Evolutionary conservation across 257 asterid genomes (phyloP).

Genomic region (Jasminum sambac): DNA sequence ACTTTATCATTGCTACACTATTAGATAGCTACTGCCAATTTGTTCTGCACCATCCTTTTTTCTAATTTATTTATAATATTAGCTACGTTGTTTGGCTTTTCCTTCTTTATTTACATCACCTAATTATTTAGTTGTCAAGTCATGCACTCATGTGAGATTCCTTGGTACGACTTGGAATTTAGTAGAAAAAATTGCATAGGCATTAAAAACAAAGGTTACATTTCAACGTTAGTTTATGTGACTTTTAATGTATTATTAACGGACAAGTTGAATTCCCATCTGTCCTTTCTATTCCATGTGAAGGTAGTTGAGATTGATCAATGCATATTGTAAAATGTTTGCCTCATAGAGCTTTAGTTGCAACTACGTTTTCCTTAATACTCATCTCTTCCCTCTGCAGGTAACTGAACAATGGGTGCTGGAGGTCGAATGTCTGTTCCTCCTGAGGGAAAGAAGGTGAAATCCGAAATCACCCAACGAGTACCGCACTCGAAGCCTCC

Average conservation of each 20-base stretch:
- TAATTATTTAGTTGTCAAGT: neutral
- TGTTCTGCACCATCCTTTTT: neutral
- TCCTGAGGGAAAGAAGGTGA: constrained; percentile 42
- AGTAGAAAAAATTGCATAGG: neutral
- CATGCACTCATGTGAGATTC: neutral
- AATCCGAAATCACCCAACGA: constrained; percentile 44
- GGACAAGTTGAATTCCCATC: neutral
- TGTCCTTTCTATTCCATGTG: neutral
- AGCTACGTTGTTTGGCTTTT: neutral
- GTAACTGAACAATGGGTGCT: constrained; percentile 72
- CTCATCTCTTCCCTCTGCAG: constrained; percentile 33
- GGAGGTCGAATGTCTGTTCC: constrained; percentile 78
- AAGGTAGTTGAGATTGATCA: neutral
- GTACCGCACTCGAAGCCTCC: constrained; percentile 77
- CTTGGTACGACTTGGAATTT: neutral
- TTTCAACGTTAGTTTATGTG: neutral
- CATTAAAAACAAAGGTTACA: neutral
- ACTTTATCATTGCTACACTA: neutral
- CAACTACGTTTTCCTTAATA: neutral
- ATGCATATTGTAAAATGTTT: neutral
- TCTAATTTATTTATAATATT: constrained; percentile 7
- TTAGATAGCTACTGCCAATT: neutral
- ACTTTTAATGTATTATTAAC: neutral
- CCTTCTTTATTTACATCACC: no score
- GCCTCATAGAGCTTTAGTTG: neutral